These are phyloP conservation scores for Epichloe glyceriae DNA, from an alignment of 2,329 filamentous ascomycete species.

Conservation along the genomic window DNA sequence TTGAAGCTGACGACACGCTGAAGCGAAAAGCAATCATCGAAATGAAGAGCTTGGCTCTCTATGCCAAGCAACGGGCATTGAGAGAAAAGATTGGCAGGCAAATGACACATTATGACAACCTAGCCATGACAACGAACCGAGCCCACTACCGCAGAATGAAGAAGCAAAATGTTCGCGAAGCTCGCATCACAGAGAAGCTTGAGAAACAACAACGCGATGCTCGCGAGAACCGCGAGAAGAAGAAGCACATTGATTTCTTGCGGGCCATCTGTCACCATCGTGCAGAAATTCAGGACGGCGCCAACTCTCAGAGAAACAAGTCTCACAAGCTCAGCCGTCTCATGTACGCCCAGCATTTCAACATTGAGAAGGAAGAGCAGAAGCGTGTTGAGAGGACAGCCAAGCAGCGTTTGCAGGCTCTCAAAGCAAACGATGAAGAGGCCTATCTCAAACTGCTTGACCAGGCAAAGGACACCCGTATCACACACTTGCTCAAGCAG, in stretches of 20 bases:
- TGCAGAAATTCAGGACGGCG: slow-evolving; percentile 59
- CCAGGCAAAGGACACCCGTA: slow-evolving; percentile 98
- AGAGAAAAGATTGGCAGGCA: slow-evolving; percentile 79
- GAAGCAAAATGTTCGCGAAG: slow-evolving; percentile 92
- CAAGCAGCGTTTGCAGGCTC: slow-evolving; percentile 96
- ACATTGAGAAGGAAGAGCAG: slow-evolving; percentile 98
- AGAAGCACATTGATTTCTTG: slow-evolving; percentile 89
- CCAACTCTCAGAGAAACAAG: slow-evolving; percentile 55
- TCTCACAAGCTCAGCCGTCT: slow-evolving; percentile 76
- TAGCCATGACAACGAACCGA: slow-evolving; percentile 94
- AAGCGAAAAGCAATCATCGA: slow-evolving; percentile 90
- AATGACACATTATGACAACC: slow-evolving; percentile 90
- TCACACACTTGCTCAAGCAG: slow-evolving; percentile 90
- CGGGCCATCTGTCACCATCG: slow-evolving; percentile 75
- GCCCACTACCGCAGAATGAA: slow-evolving; percentile 86
- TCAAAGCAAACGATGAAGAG: slow-evolving; percentile 98
- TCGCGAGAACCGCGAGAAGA: slow-evolving; percentile 90
- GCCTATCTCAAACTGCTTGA: slow-evolving; percentile 96
- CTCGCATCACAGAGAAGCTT: slow-evolving; percentile 93
- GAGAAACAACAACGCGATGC: slow-evolving; percentile 98
- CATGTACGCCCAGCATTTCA: slow-evolving; percentile 82
- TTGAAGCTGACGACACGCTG: slow-evolving; percentile 63
- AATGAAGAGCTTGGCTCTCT: slow-evolving; percentile 80
- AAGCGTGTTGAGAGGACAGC: slow-evolving; percentile 95
- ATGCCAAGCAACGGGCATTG: slow-evolving; percentile 75